Evolutionary conservation across 192 early-diverging fungal genomes (phyloP), one percentile per base, ranked within the genome.

Genomic region (Chytriomyces hyalinus): DNA sequence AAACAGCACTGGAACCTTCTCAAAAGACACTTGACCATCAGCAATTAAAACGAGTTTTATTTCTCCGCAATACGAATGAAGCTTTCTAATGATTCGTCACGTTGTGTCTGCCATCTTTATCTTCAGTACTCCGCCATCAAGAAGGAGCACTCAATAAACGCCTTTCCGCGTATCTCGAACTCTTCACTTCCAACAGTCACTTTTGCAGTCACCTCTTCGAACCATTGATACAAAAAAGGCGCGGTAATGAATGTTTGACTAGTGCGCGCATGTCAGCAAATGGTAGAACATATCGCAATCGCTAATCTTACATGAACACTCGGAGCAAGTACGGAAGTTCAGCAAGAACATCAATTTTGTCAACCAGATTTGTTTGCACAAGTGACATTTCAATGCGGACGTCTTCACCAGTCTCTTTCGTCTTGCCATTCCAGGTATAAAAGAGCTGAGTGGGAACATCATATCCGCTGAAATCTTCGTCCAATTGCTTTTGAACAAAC

Each of bases 171-270:
- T 17, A 93, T 44, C 45, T 81, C 80, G 66, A 87, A 84, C 49
- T 84, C 83, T 49, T 91, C 87, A n/a, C 91, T 89, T n/a, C 91
- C 95, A 65, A 98, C 74, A 11, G 84, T 89, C 24, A 98, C 84
- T 59, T 89, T 86, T 49, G 92, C 91, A 8, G 82, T 84, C 4
- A 90, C 91, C 46, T 91, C 89, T 66, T 95, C 92, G 66, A 92
- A 90, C 91, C 96, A 96, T 82, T 98, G 95, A 81, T 96, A 98
- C 46, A 95, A 88, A 74, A 91, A 97, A 47, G 97, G 97, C 72
- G 94, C 93, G 22, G 94, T 95, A 44, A 98, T 92, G 74, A 97
- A 91, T 0, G 95, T 92, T 84, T 97, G 93, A 51, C 73, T 75
- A 57, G 53, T 3, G 15, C 53, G 60, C 6, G 36, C 13, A 43